phyloP scores from a whole-genome alignment of 345 rosid species.

The Lenwebbia sp. region DNA sequence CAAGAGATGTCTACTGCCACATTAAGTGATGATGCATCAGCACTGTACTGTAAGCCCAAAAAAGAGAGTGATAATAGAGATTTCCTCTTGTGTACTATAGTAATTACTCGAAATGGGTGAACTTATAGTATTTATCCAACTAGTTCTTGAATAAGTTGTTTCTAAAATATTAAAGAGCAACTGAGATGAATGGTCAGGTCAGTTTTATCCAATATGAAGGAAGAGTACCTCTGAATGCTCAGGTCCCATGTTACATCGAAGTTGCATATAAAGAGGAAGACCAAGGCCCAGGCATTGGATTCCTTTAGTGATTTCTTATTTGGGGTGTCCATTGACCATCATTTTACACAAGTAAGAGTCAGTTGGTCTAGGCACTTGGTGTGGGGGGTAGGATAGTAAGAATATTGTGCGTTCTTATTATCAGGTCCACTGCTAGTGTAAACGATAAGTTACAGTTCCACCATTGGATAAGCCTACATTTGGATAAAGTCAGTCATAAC shows the following conservation, averaged over 20 bases:
- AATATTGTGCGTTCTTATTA: not conserved
- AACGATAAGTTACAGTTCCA: not conserved
- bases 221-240: not conserved
- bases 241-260: not conserved
- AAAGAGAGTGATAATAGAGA: not conserved
- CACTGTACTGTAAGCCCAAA: not conserved
- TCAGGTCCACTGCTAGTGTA: not conserved
- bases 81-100: not conserved
- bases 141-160: not conserved
- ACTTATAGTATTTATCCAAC: not conserved
- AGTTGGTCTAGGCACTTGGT: not conserved
- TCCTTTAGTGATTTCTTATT: not conserved
- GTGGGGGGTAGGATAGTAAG: not conserved
- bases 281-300: not conserved
- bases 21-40: not conserved
- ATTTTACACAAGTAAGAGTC: not conserved
- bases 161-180: not conserved
- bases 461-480: not conserved
- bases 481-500: not conserved
- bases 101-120: not conserved
- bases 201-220: not conserved
- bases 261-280: not conserved
- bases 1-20: not conserved
- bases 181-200: not conserved
- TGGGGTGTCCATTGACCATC: not conserved